Conservation (phyloP, 306 rosid species). For the Prosopis cineraria region DNA sequence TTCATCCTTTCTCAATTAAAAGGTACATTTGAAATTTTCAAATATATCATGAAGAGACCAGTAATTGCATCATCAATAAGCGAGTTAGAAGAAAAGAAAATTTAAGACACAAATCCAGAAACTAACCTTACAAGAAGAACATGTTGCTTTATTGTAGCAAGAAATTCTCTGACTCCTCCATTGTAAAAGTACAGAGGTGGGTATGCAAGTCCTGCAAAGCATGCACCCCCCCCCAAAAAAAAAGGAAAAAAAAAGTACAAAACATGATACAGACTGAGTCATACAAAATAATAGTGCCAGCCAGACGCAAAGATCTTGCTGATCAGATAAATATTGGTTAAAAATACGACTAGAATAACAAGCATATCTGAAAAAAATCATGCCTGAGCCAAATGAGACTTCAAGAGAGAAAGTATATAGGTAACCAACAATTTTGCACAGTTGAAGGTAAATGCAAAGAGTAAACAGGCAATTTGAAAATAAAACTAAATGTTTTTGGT, state of each 20-base stretch:
- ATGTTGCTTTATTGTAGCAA: conserved; percentile 92
- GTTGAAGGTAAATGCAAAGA: background rate
- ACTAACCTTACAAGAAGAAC: conserved; percentile 88
- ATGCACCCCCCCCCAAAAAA: background rate
- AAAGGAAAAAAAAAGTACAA: conserved; percentile 30
- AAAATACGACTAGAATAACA: conserved; percentile 7
- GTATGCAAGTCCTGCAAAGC: conserved; percentile 84
- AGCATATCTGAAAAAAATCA: conserved; percentile 9
- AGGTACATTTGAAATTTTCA: conserved; percentile 15
- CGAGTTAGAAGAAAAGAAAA: background rate
- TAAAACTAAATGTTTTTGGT: background rate
- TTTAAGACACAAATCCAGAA: conserved; percentile 9
- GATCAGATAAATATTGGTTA: conserved; percentile 5
- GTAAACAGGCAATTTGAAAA: conserved; percentile 2
- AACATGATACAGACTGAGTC: conserved; percentile 8
- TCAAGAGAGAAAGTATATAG: conserved; percentile 19
- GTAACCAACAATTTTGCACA: conserved; percentile 27
- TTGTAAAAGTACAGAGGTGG: conserved; percentile 94
- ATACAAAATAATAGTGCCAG: conserved; percentile 4
- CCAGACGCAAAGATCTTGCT: conserved; percentile 24
- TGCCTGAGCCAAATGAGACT: conserved; percentile 16
- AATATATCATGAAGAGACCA: conserved; percentile 19
- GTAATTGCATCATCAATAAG: background rate
- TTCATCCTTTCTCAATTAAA: background rate
- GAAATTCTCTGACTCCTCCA: conserved; percentile 98